A percentile compares a stretch with the other conserved stretches of the same genome.
Evolutionary conservation across 2,329 filamentous ascomycete species (phyloP).

Genomic region (Penicillium thymicola): DNA sequence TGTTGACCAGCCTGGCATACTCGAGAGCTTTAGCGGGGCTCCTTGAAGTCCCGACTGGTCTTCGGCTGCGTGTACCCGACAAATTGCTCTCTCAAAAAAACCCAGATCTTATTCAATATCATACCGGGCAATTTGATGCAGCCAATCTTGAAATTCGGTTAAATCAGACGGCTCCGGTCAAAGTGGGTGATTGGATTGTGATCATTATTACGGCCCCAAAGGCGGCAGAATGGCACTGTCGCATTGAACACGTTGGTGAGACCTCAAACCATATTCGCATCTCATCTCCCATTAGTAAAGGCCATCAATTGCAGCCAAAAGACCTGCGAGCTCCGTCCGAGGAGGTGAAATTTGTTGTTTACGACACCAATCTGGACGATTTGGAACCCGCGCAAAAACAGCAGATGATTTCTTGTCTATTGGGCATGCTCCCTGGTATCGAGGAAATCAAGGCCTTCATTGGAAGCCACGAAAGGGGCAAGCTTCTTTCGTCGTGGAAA

Average conservation of each 20-base stretch:
- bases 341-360: constrained; percentile 26
- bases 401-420: constrained; percentile 31
- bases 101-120: no score
- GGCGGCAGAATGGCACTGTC: constrained; percentile 44
- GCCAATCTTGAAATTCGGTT: constrained; percentile 45
- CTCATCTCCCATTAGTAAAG: constrained; percentile 21
- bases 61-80: constrained; percentile 53
- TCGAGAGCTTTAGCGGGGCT: constrained; percentile 44
- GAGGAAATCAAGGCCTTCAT: constrained; percentile 47
- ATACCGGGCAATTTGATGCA: constrained; percentile 7
- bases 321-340: neutral
- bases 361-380: constrained; percentile 42
- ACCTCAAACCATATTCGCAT: constrained; percentile 46
- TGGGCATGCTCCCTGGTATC: constrained; percentile 42
- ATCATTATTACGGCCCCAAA: constrained; percentile 19
- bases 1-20: constrained; percentile 81
- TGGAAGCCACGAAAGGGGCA: constrained; percentile 18
- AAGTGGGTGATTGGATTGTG: constrained; percentile 53
- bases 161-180: constrained; percentile 34
- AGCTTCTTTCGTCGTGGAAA: constrained; percentile 52
- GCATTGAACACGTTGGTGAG: constrained; percentile 45
- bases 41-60: constrained; percentile 55
- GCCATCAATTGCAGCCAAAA: neutral
- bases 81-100: neutral
- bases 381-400: constrained; percentile 29